Conservation (phyloP, 805 yeast genomes). For the Sungouiozyma intestinalis region DNA sequence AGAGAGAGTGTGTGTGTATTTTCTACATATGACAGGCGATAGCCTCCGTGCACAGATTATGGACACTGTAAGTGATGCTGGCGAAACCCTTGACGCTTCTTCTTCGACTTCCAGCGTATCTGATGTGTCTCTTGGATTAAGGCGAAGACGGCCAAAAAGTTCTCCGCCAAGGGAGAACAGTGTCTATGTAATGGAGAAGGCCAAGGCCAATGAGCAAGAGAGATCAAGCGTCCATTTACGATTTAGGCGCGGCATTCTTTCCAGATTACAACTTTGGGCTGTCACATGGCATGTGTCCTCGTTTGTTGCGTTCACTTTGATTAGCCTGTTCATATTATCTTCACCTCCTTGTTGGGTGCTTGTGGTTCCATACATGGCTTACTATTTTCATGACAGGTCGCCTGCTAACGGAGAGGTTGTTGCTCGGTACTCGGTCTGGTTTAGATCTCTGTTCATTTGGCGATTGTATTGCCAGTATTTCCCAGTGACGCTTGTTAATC, state of each 20-base stretch:
- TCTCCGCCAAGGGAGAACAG: not conserved
- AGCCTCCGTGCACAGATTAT: too few species aligned
- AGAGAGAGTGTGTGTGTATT: too few species aligned
- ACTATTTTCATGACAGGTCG: slow-evolving; percentile 49
- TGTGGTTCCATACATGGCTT: slow-evolving; percentile 52
- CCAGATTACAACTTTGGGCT: slow-evolving; percentile 53
- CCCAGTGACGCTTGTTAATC: slow-evolving; percentile 64
- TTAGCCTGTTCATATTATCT: slow-evolving; percentile 50
- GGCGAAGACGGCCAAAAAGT: not conserved
- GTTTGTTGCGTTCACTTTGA: slow-evolving; percentile 40
- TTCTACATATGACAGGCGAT: too few species aligned
- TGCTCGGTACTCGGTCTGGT: slow-evolving; percentile 43
- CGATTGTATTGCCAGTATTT: slow-evolving; percentile 65
- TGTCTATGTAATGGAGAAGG: not conserved
- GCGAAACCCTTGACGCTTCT: not conserved
- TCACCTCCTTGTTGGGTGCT: slow-evolving; percentile 59
- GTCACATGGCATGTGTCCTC: slow-evolving; percentile 67
- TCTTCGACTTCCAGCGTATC: not conserved
- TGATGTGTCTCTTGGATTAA: not conserved
- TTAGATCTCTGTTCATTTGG: slow-evolving; percentile 55
- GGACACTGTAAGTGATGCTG: not conserved
- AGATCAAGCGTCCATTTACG: not conserved
- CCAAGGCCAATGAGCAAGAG: not conserved
- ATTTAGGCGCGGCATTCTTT: not conserved
- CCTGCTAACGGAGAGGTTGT: slow-evolving; percentile 66